Evolutionary conservation across 805 yeast genomes (phyloP), one percentile per base, ranked within the genome.

Genomic region (Schwanniomyces yamadae): DNA sequence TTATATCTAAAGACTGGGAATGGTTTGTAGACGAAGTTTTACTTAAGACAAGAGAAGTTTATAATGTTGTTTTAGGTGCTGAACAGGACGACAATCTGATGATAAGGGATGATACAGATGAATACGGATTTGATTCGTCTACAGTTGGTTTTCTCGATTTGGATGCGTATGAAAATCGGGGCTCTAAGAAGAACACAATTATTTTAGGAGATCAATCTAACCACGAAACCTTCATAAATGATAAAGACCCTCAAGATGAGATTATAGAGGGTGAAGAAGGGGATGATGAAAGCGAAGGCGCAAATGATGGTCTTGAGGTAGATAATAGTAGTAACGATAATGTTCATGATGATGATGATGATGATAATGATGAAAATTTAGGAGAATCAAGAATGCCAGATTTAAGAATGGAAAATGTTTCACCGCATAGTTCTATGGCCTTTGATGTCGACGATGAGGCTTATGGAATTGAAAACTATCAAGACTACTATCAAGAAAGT

Each of bases 51-150:
- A 63, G 80, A 41, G 77, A 75, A 34, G 68, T 75, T 57, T 76
- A 77, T 48, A 77, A 75, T 52, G 78, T 73, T 18, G 80, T 77
- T 3, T 54, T 77, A 20, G 82, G 82, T 3, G 75, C 78, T 11
- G 56, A 52, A 17, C 37, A 38, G 10, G 46, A 39, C 10, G 67
- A 60, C 13, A 63, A 50, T 4, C 49, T 39, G 10, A 63, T 61
- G 6, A 66, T 60, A 16, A 61, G 63, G 32, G 66, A 57, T 10
- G 69, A 59, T 16, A 60, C 58, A 12, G 52, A 60, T 26, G 49
- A 53, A 36, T 46, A 38, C 36, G 59, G 54, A 8, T 51, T 50
- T 37, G 65, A 67, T 44, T 50, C 65, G 17, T 56, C 63, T 25
- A 63, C 60, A 13, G 71, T 61, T 26, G 68, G 66, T 23, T 57